Conservation (phyloP, 352 stramenopile genomes). For the Globisporangium okanoganense region DNA sequence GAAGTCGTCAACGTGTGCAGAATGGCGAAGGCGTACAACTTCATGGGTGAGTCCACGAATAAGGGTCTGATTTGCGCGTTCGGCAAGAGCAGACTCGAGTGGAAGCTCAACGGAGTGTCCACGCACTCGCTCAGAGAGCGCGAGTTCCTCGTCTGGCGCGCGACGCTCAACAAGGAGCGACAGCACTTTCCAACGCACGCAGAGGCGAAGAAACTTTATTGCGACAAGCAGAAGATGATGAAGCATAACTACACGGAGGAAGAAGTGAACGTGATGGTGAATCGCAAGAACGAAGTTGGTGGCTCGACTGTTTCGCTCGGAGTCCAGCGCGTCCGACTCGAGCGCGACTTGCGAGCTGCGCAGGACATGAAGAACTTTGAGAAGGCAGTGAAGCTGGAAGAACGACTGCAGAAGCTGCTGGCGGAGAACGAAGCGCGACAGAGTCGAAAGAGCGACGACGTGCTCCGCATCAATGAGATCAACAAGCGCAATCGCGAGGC, state of each 20-base stretch:
- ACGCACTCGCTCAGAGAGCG: slow-evolving; percentile 69
- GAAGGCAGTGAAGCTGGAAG: slow-evolving; percentile 74
- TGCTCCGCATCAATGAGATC: slow-evolving; percentile 84
- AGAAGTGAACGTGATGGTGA: slow-evolving; percentile 79
- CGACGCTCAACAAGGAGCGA: slow-evolving; percentile 75
- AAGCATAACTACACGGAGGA: slow-evolving; percentile 76
- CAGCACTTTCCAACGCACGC: slow-evolving; percentile 69
- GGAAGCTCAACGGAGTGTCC: slow-evolving; percentile 68
- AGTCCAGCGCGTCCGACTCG: slow-evolving; percentile 74
- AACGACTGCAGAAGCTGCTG: slow-evolving; percentile 53
- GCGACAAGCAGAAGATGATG: slow-evolving; percentile 61
- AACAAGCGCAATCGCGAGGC: slow-evolving; percentile 77
- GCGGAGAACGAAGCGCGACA: slow-evolving; percentile 65
- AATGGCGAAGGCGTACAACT: slow-evolving; percentile 55
- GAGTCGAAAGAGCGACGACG: slow-evolving; percentile 75
- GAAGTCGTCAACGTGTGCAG: slow-evolving; percentile 68
- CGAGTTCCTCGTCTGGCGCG: slow-evolving; percentile 80
- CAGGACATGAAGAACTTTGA: slow-evolving; percentile 88
- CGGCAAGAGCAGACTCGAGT: slow-evolving; percentile 74
- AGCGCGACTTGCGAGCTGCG: slow-evolving; percentile 71
- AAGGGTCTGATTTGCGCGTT: slow-evolving; percentile 74
- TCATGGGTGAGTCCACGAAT: slow-evolving; percentile 66
- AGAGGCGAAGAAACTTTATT: slow-evolving; percentile 59
- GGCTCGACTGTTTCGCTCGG: slow-evolving; percentile 60
- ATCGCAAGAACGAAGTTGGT: slow-evolving; percentile 63